These are phyloP conservation scores for Metschnikowia cerradonensis DNA, from an alignment of 805 yeast genomes.

Conservation along the genomic window DNA sequence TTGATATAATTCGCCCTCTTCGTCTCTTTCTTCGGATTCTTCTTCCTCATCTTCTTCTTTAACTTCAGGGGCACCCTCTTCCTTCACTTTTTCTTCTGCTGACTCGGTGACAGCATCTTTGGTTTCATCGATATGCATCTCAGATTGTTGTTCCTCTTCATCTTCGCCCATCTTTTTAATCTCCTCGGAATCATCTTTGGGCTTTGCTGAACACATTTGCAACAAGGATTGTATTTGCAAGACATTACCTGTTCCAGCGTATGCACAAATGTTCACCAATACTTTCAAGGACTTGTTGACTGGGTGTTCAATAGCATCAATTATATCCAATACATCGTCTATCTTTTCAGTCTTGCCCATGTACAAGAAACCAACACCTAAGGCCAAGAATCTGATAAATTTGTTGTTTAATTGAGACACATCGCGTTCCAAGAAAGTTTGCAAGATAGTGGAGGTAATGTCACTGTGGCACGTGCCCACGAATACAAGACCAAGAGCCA, in stretches of 20 bases:
- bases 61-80: conserved; percentile 12
- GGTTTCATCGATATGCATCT: conserved; percentile 22
- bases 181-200: conserved; percentile 51
- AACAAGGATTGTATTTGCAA: conserved; percentile 86
- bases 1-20: conserved; percentile 58
- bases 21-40: conserved; percentile 29
- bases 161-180: conserved; percentile 50
- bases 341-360: conserved; percentile 93
- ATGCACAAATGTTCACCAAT: conserved; percentile 86
- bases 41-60: conserved; percentile 20
- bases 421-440: conserved; percentile 83
- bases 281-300: conserved; percentile 85
- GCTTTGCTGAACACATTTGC: conserved; percentile 80
- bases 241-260: conserved; percentile 97
- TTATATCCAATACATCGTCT: conserved; percentile 90
- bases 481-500: conserved; percentile 89
- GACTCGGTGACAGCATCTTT: conserved; percentile 27
- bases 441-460: conserved; percentile 85
- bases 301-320: conserved; percentile 94
- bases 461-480: conserved; percentile 97
- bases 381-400: conserved; percentile 85
- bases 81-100: conserved; percentile 17
- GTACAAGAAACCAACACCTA: conserved; percentile 86
- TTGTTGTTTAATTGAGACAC: conserved; percentile 71
- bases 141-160: conserved; percentile 22